Evolutionary conservation across 2,329 filamentous ascomycete genomes (phyloP).

Genomic region (Trichoderma arundinaceum): DNA sequence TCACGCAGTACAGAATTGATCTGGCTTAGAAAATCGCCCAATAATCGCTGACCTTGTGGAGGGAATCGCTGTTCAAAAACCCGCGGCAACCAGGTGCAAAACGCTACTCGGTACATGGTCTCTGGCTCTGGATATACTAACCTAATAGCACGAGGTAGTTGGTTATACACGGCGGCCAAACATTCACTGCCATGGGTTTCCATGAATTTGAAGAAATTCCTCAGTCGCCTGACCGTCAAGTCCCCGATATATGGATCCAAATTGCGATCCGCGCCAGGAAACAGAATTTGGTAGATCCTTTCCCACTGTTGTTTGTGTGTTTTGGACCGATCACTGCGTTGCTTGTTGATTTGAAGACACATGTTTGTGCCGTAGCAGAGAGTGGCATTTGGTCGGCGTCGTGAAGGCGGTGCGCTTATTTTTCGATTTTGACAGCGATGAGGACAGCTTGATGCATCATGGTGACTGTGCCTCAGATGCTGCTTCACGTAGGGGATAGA

Average conservation of each 20-base stretch:
- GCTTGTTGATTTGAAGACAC: constrained; percentile 1
- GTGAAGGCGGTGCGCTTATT: not conserved
- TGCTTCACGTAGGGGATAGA: constrained; percentile 18
- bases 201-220: constrained; percentile 2
- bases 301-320: constrained; percentile 1
- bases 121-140: not conserved
- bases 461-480: constrained; percentile 11
- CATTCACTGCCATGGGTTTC: not conserved
- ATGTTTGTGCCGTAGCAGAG: not conserved
- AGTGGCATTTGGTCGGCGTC: not conserved
- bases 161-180: not conserved
- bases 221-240: not conserved
- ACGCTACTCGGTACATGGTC: not conserved
- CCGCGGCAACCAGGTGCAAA: constrained; percentile 1
- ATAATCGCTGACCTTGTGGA: not conserved
- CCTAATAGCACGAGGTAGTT: not conserved
- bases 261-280: not conserved
- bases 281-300: constrained; percentile 4
- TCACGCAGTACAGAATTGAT: not conserved
- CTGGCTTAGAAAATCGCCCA: not conserved
- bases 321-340: not conserved
- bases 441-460: not conserved
- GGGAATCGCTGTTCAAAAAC: not conserved
- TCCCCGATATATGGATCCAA: not conserved
- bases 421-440: not conserved